Base-by-base conservation (phyloP, 2,329 filamentous ascomycete species). In the Monosporascus sp. region DNA sequence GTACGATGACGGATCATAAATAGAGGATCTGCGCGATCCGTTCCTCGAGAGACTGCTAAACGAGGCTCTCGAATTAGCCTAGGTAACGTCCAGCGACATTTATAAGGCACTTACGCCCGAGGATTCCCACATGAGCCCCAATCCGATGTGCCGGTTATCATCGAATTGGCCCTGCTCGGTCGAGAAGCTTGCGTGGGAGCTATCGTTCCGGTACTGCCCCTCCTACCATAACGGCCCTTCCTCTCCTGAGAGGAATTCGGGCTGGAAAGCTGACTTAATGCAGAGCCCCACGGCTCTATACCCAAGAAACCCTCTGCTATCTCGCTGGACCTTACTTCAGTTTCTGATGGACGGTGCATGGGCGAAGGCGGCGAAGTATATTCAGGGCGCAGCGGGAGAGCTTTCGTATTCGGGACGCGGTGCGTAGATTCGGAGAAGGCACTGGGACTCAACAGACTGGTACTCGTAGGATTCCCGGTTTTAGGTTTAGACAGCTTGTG, bases 401-500 rank as follows among this genome's bases (percentile, higher is more conserved):
- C 63, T 56, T 66, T 65, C 53, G 55, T 66, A 45, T 51, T 61
- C 6, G 68, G 65, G 48, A 64, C 63, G 52, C 62, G 69, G 37
- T 59, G 60, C 19, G 62, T 55, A 56, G 61, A 67, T 50, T 65
- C 70, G 56, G 66, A 68, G 59, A 63, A 61, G 55, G 63, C 65
- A 59, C 64, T 67, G 51, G 69, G 58, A 64, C 64, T 72, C 61
- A 73, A 68, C 65, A 76, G 70, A 58, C 71, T 70, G 68, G 73
- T 67, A 68, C 73, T 68, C 51, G 69, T 66, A 67, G 69, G 69
- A 58, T 68, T 74, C 52, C 68, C 69, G 37, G 71, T 73, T 55
- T 71, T 75, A 55, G 77, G 74, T 64, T 82, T 82, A 49, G 75
- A 79, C 56, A 82, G 72, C 69, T 75, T 81, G 58, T 80, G 75